Evolutionary conservation across 495 filamentous ascomycete species (phyloP).

Genomic region (Penicillium cinerascens): DNA sequence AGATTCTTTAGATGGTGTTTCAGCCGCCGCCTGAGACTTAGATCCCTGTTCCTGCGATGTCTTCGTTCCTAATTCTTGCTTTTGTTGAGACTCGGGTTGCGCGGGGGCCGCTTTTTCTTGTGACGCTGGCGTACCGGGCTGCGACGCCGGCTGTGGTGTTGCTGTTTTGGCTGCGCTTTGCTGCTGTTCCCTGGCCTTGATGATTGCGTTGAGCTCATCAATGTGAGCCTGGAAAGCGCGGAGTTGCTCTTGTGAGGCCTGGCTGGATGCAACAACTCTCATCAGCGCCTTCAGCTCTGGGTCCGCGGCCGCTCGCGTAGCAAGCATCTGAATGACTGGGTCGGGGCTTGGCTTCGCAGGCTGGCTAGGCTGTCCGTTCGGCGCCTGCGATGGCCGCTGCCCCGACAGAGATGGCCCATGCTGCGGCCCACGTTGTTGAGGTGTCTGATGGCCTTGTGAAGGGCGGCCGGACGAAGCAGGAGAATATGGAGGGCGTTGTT

Average conservation of each 20-base stretch:
- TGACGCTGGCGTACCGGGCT: constrained; percentile 22
- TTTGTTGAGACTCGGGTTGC: constrained; percentile 29
- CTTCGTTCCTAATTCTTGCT: constrained; percentile 23
- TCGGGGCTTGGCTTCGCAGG: constrained; percentile 62
- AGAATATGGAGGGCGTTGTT: constrained; percentile 32
- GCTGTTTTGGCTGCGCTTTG: constrained; percentile 22
- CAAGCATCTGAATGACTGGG: constrained; percentile 92
- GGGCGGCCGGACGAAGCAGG: constrained; percentile 27
- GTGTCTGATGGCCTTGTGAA: constrained; percentile 26
- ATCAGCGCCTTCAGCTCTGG: constrained; percentile 91
- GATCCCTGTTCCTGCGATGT: constrained; percentile 20
- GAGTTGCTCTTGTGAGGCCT: constrained; percentile 75
- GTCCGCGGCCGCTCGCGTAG: constrained; percentile 80
- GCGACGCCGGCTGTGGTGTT: constrained; percentile 13
- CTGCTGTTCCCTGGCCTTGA: constrained; percentile 46
- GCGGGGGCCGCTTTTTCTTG: constrained; percentile 22
- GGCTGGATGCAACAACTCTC: constrained; percentile 87
- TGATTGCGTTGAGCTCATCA: constrained; percentile 72
- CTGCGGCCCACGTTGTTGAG: constrained; percentile 30
- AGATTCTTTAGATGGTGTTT: constrained; percentile 18
- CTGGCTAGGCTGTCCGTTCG: constrained; percentile 33
- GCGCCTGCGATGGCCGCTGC: constrained; percentile 32
- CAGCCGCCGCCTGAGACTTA: constrained; percentile 14
- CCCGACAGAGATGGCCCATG: constrained; percentile 26
- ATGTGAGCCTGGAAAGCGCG: constrained; percentile 90